Base-by-base conservation (phyloP, 441 rosid species). In the Erodium chrysanthum region DNA sequence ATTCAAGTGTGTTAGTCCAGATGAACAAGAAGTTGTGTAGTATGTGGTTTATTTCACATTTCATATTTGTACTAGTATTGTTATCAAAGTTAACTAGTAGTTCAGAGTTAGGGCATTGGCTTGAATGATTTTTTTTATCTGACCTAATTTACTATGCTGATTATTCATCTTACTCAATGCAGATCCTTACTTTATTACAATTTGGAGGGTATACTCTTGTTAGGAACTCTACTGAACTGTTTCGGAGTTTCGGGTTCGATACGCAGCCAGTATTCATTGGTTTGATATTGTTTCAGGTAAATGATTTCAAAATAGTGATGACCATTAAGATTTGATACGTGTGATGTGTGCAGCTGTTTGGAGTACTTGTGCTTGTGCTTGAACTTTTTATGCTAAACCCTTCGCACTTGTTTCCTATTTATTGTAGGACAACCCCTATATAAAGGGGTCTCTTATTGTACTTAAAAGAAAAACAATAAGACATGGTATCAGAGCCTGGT, bases 121-220 rank as follows among this genome's bases (percentile, higher is more conserved):
- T 15, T n/a, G 4, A 52, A 17, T 7, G 59, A 18, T 52, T 52
- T 75, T 73, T 50, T 12, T 33, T 33, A 56, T 68, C 37, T 40
- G 33, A 63, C 66, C 40, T 42, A 59, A 9, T 46, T 15, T 14
- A 17, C 54, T 22, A 7, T 25, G 1, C 11, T 54, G 22, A 5
- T 31, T 21, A 67, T 52, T 58, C 37, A 69, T 64, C n/a, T 67
- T 64, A 25, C 70, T 1, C 59, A 35, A 22, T 72, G 77, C 88
- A 94, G 98, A 83, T 91, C 61, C 96, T 94, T 76, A 84, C 96
- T 7, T 70, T 94, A 50, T 77, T 89, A 80, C 98, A 91, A 72
- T 94, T 91, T 71, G 97, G 98, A 77, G 98, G 96, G 73, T 94
- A 91, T 77, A 86, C 98, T 60, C 96, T 94, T 73, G 98, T 94